Evolutionary conservation across 371 early-diverging fungal species (phyloP), one percentile per base, ranked within the genome.

Genomic region (Mortierella sp.): DNA sequence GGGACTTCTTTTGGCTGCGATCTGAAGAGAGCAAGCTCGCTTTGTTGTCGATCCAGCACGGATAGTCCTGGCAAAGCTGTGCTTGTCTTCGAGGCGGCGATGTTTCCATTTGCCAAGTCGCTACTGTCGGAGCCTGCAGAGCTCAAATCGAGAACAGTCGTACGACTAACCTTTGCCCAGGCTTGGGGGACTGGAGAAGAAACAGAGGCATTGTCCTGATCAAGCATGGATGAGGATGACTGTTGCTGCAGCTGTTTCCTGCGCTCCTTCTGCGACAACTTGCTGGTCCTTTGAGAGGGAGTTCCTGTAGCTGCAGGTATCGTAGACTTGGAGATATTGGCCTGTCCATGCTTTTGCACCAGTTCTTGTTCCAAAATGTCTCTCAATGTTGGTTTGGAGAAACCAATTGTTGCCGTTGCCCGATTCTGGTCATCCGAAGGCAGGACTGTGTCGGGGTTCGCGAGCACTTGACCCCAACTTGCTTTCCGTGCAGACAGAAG

Each of bases 351-450:
- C 11, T 60, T 77, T 7, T 87, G 82, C 3, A 58, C 63, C 29
- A 78, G 72, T 49, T 87, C 87, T 12, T 78, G 81, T 4, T 83
- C 84, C 44, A 83, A 44, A 43, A 91, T 90, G 4, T 91, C 90
- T 1, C 83, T 83, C 75, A 91, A 60, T 5, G 91, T 88, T n/a
- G 80, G 75, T 72, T 88, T 88, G 14, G 10, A 8, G 18, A 58
- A 38, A 4, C 24, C 2, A 3, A 51, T 70, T 27, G 79, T 77
- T 10, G 38, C 11, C 63, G 48, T 43, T 16, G 38, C 46, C 18
- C 12, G 8, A 35, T 41, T 72, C 3, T 72, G 49, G n/a, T 65
- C 74, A 63, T 70, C 75, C 5, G 44, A 41, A 29, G 44, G 24
- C 3, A 46, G 11, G 0, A 4, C 3, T n/a, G 44, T 44, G 2